Evolutionary conservation across 176 grass and related monocot species (phyloP).

Genomic region (Miscanthus lutarioriparius): DNA sequence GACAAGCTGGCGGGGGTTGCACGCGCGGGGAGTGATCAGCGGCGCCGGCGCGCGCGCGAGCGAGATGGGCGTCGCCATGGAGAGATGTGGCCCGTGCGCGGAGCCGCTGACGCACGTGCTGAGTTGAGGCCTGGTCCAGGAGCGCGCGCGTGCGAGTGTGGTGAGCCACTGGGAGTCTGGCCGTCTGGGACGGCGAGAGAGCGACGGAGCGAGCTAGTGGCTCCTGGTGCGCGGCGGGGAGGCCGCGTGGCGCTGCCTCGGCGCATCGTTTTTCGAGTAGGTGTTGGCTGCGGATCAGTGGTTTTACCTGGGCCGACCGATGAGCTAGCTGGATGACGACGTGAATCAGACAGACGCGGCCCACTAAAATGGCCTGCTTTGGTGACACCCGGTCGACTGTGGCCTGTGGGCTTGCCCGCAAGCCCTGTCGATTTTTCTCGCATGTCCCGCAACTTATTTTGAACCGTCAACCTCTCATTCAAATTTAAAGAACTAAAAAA

Average conservation of each 20-base stretch:
- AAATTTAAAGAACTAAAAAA: not conserved
- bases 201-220: not conserved
- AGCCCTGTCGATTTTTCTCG: not conserved
- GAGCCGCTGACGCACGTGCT: not conserved
- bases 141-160: not conserved
- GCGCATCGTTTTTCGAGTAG: not conserved
- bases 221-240: not conserved
- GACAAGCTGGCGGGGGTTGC: not conserved
- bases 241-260: slow-evolving; percentile 1
- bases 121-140: not conserved
- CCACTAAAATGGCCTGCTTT: not conserved
- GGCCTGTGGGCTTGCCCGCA: not conserved
- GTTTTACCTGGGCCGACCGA: not conserved
- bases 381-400: too few relatives aligned
- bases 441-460: not conserved
- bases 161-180: not conserved
- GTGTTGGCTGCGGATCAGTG: not conserved
- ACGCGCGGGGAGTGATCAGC: not conserved
- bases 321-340: not conserved
- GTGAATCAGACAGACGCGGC: not conserved
- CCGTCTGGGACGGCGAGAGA: not conserved
- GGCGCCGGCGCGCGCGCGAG: slow-evolving; percentile 12
- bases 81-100: not conserved
- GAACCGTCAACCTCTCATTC: not conserved
- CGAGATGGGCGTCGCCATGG: slow-evolving; percentile 42